A percentile compares a stretch with the other conserved stretches of the same genome.
phyloP scores from a whole-genome alignment of 148 eudicot species.

The Rhododendron kiyosumense region DNA sequence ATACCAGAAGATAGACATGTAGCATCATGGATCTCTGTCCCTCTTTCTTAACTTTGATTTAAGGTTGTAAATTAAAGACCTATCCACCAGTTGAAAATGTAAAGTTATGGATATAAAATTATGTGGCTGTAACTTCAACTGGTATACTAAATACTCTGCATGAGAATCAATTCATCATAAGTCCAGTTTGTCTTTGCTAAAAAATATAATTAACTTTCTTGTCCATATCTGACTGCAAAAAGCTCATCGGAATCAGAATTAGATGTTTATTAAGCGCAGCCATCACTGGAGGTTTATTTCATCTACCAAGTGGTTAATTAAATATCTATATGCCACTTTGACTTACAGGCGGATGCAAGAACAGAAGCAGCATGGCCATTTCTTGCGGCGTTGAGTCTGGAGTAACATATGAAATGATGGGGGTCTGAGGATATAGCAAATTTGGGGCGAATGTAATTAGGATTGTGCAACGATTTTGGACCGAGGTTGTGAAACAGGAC shows the following conservation, averaged over 20 bases:
- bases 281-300: background rate
- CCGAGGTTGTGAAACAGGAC: background rate
- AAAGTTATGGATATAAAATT: background rate
- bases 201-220: background rate
- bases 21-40: no score
- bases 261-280: background rate
- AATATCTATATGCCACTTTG: background rate
- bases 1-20: no score
- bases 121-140: background rate
- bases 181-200: background rate
- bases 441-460: background rate
- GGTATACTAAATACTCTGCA: background rate
- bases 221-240: background rate
- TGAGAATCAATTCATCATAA: background rate
- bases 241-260: background rate
- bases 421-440: background rate
- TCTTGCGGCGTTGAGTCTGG: background rate
- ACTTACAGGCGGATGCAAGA: background rate
- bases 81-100: background rate
- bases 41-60: background rate
- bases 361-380: background rate
- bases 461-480: background rate
- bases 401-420: background rate
- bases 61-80: background rate
- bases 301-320: background rate